Percentiles rank a stretch among this genome's conserved stretches.
Conservation (phyloP, 2,329 filamentous ascomycete species). For the Pseudogymnoascus sp. region DNA sequence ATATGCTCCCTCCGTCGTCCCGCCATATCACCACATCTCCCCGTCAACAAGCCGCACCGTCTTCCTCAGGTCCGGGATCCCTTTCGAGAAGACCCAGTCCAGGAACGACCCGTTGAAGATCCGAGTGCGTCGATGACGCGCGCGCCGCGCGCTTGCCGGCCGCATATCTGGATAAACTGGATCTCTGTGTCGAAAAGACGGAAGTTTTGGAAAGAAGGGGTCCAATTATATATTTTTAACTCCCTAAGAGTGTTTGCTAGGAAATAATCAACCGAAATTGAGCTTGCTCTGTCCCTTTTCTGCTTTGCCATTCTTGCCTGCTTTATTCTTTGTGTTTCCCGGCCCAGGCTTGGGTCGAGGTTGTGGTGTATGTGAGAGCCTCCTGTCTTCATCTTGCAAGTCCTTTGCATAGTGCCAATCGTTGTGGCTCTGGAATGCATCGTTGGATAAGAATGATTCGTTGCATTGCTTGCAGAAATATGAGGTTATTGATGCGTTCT, state of each 20-base stretch:
- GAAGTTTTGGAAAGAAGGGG: not conserved
- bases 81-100: no score
- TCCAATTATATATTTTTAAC: not conserved
- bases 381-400: slow-evolving; percentile 51
- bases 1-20: no score
- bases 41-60: no score
- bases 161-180: no score
- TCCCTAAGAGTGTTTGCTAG: not conserved
- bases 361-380: slow-evolving; percentile 20
- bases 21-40: no score
- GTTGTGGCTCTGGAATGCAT: slow-evolving; percentile 65
- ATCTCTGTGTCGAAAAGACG: not conserved
- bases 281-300: slow-evolving; percentile 51
- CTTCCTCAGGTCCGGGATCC: no score
- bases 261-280: slow-evolving; percentile 43
- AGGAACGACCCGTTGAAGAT: no score
- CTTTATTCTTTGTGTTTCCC: not conserved
- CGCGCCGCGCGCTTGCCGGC: no score
- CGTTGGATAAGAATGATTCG: slow-evolving; percentile 47
- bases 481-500: not conserved
- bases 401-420: slow-evolving; percentile 96
- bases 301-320: not conserved
- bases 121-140: no score
- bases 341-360: slow-evolving; percentile 14
- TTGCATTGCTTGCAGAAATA: slow-evolving; percentile 57